Base-by-base conservation (phyloP, 805 yeast genomes). In the Cyberlindnera xylosilytica region DNA sequence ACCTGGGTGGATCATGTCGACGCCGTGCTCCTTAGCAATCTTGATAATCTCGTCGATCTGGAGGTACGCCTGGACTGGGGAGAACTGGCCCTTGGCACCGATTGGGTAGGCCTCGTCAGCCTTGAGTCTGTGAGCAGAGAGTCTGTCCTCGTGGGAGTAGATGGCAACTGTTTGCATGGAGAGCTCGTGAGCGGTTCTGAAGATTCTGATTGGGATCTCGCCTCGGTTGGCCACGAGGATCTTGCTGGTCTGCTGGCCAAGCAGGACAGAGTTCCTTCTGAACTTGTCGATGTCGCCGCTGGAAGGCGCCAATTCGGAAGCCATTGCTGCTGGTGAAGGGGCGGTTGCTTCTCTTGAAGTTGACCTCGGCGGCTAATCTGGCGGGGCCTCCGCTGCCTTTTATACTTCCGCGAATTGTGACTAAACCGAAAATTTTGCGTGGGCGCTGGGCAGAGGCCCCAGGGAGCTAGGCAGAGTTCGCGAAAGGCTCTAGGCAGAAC, bases 151-250 rank as follows among this genome's bases (percentile, higher is more conserved):
- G 63, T 91, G 95, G 27, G 97, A 89, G 66, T 89, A 91, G 61
- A 91, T 84, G 35, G 98, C 99, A 32, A 93, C 97, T 0, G 99
- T 90, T 60, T 87, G 89, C 96, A 93, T 87, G 18, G 96, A 85
- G 60, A 91, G 74, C 68, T 91, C 99, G 69, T 93, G 99, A 47
- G 99, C 99, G 28, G 97, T 83, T 69, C 99, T 79, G 69, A 91
- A 91, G 63, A 91, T 90, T 68, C 93, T 70, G 59, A 83, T 82
- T 34, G 91, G 91, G 56, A 84, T 84, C 65, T 85, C 91, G 56
- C 91, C 93, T 69, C 93, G 72, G 70, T 83, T 84, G 51, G 91
- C 91, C 31, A 86, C 93, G 49, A 86, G 69, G 60, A 85, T 77
- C 71, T 81, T 80, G 64, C 65, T 66, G 39, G 66, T 60, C 40